Evolutionary conservation across 2,329 filamentous ascomycete genomes (phyloP).

Genomic region (Magnaporthiopsis rhizophila): DNA sequence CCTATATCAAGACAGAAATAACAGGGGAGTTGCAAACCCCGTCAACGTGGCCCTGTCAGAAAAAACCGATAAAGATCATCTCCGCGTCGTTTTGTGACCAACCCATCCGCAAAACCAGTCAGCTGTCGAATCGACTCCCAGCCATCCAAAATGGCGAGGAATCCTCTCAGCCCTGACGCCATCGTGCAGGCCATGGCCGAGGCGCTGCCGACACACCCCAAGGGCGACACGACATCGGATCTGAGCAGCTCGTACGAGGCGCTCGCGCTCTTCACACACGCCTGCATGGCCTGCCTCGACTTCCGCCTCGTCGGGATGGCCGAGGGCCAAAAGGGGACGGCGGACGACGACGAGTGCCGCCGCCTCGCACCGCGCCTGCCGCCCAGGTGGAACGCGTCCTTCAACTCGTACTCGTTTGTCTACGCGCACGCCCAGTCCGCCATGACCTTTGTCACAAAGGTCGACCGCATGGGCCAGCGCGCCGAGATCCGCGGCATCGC

Average conservation of each 20-base stretch:
- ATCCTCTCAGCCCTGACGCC: slow-evolving; percentile 34
- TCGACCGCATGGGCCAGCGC: slow-evolving; percentile 75
- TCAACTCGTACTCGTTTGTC: slow-evolving; percentile 68
- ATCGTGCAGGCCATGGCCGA: slow-evolving; percentile 51
- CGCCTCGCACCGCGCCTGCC: slow-evolving; percentile 56
- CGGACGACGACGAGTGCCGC: slow-evolving; percentile 36
- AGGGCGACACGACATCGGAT: slow-evolving; percentile 48
- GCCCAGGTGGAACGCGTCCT: slow-evolving; percentile 68
- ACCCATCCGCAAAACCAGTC: too few relatives aligned
- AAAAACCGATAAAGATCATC: too few relatives aligned
- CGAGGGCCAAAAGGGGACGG: slow-evolving; percentile 70
- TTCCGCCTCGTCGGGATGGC: slow-evolving; percentile 79
- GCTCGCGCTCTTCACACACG: slow-evolving; percentile 75
- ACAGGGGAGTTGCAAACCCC: too few relatives aligned
- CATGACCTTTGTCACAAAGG: slow-evolving; percentile 73
- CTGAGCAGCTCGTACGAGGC: slow-evolving; percentile 71
- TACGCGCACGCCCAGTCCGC: slow-evolving; percentile 82
- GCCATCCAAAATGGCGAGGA: slow-evolving; percentile 8
- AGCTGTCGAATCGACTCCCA: neutral
- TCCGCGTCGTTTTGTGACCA: too few relatives aligned
- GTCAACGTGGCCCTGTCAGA: too few relatives aligned
- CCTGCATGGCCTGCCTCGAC: slow-evolving; percentile 69
- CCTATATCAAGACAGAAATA: too few relatives aligned
- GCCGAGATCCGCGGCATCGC: slow-evolving; percentile 76
- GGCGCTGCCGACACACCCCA: slow-evolving; percentile 46